Base-by-base conservation (phyloP, 73 alveolate genomes). In the Paramecium primaurelia region DNA sequence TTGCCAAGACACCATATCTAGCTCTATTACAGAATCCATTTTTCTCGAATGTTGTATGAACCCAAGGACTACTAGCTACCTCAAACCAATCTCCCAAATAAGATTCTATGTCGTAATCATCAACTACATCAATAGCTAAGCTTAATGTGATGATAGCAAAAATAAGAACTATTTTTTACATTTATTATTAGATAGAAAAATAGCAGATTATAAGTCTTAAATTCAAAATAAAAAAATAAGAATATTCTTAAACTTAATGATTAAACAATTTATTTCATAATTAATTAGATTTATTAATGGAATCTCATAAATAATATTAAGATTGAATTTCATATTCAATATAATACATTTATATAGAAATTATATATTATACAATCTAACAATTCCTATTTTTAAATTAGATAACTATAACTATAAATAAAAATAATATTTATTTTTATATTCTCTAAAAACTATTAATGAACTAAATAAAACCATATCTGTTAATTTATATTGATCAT, bases 61-160 rank as follows among this genome's bases (percentile, higher is more conserved):
- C 91, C 47, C 47, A 25, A n/a, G 91, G 91, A 49, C 91, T 80
- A 47, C 91, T 80, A 3, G 91, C 91, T 25, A 80, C 91, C 14
- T 80, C 91, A 80, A 26, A 80, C 91, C 91, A 80, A 80, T 80
- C 91, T 1, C 91, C 91, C 30, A 80, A 80, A 44, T 80, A 80
- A 3, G 77, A 22, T 20, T 45, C 26, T 2, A 80, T n/a, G 28
- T 80, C 73, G 34, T 80, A 80, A 16, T 42, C 71, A 11, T 22
- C 38, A 2, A 80, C 91, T 6, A 80, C 91, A 42, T 73, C 87
- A 0, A 73, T 64, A 10, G 49, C 69, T 18, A 54, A 54, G 25
- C 69, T 54, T 54, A 54, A 54, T 54, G 69, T 4, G 32, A 54
- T 3, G 6, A 54, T 18, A 0, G 14, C 36, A 6, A 54, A 18